Percentiles rank a stretch among this genome's conserved stretches.
Evolutionary conservation across 257 asterid species (phyloP).

Genomic region (Solanum ossicruentum): DNA sequence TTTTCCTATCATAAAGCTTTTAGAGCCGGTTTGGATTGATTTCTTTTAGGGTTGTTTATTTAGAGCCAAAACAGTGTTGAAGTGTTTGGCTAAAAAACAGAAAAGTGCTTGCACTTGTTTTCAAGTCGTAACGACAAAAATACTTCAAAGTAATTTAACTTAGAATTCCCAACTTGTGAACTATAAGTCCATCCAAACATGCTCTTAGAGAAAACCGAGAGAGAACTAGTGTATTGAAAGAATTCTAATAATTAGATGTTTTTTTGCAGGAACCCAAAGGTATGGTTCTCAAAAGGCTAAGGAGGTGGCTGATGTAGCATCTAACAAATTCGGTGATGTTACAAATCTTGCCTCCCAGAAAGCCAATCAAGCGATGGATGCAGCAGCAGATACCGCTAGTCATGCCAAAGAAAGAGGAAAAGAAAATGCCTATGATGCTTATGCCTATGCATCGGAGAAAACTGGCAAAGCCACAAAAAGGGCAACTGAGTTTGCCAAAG

Average conservation of each 20-base stretch:
- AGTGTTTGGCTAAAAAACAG: no score
- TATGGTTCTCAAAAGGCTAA: slow-evolving; percentile 34
- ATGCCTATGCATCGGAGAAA: slow-evolving; percentile 1
- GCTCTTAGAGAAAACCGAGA: background rate
- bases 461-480: background rate
- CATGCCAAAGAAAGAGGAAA: slow-evolving; percentile 3
- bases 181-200: background rate
- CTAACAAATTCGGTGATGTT: slow-evolving; percentile 19
- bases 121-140: background rate
- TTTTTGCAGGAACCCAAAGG: slow-evolving; percentile 29
- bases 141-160: no score
- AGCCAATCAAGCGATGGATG: slow-evolving; percentile 14
- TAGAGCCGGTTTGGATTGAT: no score
- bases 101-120: background rate
- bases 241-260: background rate
- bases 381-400: slow-evolving; percentile 9
- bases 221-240: background rate
- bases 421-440: slow-evolving; percentile 13
- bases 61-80: no score
- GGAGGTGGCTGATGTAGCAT: slow-evolving; percentile 6
- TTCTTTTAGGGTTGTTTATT: no score
- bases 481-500: background rate
- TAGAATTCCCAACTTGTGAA: background rate
- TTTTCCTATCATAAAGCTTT: background rate
- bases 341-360: slow-evolving; percentile 16